Evolutionary conservation across 257 asterid species (phyloP), one percentile per base, ranked within the genome.

Genomic region (Solanum bulbocastanum): DNA sequence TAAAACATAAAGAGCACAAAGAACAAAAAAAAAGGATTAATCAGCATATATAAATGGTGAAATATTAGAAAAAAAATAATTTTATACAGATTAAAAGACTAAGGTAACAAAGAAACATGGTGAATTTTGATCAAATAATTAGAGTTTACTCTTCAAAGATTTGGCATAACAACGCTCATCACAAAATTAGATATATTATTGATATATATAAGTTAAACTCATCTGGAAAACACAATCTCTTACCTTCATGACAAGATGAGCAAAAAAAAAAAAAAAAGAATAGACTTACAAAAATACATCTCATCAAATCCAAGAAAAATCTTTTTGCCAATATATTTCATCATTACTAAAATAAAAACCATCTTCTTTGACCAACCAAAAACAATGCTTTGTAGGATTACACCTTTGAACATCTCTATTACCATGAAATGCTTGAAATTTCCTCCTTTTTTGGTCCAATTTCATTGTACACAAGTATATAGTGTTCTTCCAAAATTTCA

Each of bases 321-420:
- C 86, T 32, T 84, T 84, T 16, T 13, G 37, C 88, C 88, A 88
- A 73, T 72, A 36, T 8, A 58, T 60, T 15, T 74, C 87, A 84
- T 88, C 90, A 72, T 88, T 88, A 37, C 88, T 85, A 72, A 88
- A 88, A 75, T 88, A 88, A 32, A 88, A 83, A 3, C 88, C 90
- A 84, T 84, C 90, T 62, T 88, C 87, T 85, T 88, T 88, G n/a
- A 88, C 90, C 87, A 88, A 35, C 90, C 90, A 88, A 40, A 84
- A 84, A 39, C 90, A 88, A 20, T 84, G 60, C 15, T 87, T 27
- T 15, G 76, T 36, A 20, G 90, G 87, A 2, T 14, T 56, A 22
- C 90, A 88, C 52, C 86, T 60, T 15, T 66, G 42, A 11, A 76
- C 56, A 52, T 88, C 88, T 10, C 90, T 87, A 39, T 58, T 75